These are phyloP conservation scores for Xylariaceae sp. DNA, from an alignment of 2,329 filamentous ascomycete species.

Conservation along the genomic window DNA sequence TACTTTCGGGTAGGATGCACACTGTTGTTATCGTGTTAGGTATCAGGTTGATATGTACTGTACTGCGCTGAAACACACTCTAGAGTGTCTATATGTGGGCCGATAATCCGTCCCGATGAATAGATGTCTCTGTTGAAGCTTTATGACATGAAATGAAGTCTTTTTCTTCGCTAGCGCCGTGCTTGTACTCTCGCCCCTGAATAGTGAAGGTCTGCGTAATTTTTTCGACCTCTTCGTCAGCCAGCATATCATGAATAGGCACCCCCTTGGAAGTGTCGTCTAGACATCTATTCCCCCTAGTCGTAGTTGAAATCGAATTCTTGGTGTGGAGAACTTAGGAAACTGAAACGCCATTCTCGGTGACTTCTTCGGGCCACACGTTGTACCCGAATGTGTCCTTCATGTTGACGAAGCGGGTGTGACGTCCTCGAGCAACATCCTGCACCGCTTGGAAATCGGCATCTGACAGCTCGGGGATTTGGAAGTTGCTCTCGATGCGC, in stretches of 20 bases:
- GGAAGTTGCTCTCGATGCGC: conserved; percentile 67
- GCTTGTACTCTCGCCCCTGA: neutral
- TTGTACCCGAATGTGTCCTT: conserved; percentile 79
- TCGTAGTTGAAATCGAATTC: neutral
- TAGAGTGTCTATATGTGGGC: neutral
- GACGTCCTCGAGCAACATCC: conserved; percentile 65
- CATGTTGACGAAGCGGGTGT: conserved; percentile 78
- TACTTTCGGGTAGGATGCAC: too few relatives aligned
- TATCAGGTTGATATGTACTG: too few relatives aligned
- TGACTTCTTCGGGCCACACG: conserved; percentile 64
- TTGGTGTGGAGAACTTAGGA: conserved; percentile 6
- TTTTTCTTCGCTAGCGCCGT: neutral
- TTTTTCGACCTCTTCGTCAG: neutral
- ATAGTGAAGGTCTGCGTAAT: neutral
- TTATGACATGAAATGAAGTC: neutral
- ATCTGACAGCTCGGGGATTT: conserved; percentile 57
- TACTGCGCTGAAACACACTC: too few relatives aligned
- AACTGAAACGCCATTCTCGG: conserved; percentile 21
- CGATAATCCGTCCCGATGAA: neutral
- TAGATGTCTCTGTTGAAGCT: neutral
- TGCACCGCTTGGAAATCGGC: conserved; percentile 65
- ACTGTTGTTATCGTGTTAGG: too few relatives aligned
- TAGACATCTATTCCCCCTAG: neutral
- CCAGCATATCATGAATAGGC: neutral
- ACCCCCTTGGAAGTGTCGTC: neutral